These are phyloP conservation scores for Themeda triandra DNA, from an alignment of 176 grass and related monocot species.

Conservation along the genomic window DNA sequence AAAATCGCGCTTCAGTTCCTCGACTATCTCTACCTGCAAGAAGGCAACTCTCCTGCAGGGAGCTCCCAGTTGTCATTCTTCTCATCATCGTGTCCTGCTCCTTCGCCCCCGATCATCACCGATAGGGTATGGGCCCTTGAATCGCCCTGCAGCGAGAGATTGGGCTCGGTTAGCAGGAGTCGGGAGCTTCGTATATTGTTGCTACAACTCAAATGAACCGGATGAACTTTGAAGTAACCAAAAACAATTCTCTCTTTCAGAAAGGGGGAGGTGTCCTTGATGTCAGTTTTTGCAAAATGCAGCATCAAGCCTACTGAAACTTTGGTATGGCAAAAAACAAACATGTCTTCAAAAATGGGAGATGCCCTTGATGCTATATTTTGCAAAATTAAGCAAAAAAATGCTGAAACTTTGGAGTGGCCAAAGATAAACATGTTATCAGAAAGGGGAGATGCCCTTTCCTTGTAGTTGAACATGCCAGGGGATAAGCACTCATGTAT, in stretches of 20 bases:
- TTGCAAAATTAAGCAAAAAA: background rate
- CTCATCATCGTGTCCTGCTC: background rate
- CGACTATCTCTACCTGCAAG: slow-evolving; percentile 16
- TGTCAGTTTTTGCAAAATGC: background rate
- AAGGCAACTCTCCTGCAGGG: slow-evolving; percentile 42
- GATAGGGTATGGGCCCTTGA: slow-evolving; percentile 37
- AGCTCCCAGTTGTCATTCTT: slow-evolving; percentile 48
- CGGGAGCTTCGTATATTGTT: background rate
- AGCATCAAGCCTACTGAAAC: background rate
- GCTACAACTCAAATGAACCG: background rate
- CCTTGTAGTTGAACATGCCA: background rate
- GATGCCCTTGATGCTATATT: background rate
- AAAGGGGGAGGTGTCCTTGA: background rate
- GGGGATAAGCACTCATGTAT: background rate
- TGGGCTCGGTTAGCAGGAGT: background rate
- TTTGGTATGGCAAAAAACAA: background rate
- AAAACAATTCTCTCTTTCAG: background rate
- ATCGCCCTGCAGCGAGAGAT: background rate
- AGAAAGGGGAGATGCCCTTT: background rate
- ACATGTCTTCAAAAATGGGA: background rate
- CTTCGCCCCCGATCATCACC: background rate
- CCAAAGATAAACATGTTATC: no score
- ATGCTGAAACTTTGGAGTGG: background rate
- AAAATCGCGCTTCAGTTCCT: background rate
- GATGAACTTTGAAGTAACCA: background rate